phyloP scores from a whole-genome alignment of 2,329 filamentous ascomycete genomes.

The Monosporascus sp. region DNA sequence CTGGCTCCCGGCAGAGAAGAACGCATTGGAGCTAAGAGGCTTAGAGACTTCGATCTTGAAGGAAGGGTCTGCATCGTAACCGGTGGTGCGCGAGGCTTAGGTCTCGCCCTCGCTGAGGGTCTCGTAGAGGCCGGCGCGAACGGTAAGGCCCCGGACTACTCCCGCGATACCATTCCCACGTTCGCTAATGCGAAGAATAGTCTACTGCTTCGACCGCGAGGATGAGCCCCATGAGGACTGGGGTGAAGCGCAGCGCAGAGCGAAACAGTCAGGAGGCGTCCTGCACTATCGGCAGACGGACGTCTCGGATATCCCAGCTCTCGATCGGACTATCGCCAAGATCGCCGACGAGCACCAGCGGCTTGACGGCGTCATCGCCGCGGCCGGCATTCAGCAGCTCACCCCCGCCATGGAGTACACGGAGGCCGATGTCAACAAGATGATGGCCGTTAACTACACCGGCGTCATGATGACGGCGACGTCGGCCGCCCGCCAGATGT shows the following conservation, averaged over 20 bases:
- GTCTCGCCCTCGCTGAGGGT: slow-evolving; percentile 68
- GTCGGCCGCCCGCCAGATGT: slow-evolving; percentile 61
- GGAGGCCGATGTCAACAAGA: slow-evolving; percentile 50
- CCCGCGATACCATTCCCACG: not conserved
- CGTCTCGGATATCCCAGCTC: slow-evolving; percentile 54
- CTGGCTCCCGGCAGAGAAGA: slow-evolving; percentile 13
- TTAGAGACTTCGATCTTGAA: slow-evolving; percentile 66
- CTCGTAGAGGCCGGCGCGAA: slow-evolving; percentile 70
- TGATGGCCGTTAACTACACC: slow-evolving; percentile 66
- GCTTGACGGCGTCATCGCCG: slow-evolving; percentile 64
- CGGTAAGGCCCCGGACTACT: slow-evolving; percentile 30
- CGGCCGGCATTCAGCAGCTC: slow-evolving; percentile 65
- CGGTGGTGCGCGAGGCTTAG: slow-evolving; percentile 66
- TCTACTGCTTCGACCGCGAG: slow-evolving; percentile 53
- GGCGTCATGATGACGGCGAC: slow-evolving; percentile 68
- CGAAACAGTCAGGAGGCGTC: slow-evolving; percentile 57
- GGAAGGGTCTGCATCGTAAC: slow-evolving; percentile 66
- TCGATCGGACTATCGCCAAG: slow-evolving; percentile 52
- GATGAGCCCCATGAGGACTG: slow-evolving; percentile 52
- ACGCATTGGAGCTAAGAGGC: slow-evolving; percentile 28
- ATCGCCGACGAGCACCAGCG: slow-evolving; percentile 58
- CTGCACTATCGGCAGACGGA: slow-evolving; percentile 65
- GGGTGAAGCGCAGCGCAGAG: slow-evolving; percentile 51
- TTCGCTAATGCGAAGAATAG: slow-evolving; percentile 25
- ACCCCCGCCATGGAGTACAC: slow-evolving; percentile 63